Percentiles rank a stretch among this genome's conserved stretches.
Conservation (phyloP, 805 yeast species). For the Spathaspora sp. region DNA sequence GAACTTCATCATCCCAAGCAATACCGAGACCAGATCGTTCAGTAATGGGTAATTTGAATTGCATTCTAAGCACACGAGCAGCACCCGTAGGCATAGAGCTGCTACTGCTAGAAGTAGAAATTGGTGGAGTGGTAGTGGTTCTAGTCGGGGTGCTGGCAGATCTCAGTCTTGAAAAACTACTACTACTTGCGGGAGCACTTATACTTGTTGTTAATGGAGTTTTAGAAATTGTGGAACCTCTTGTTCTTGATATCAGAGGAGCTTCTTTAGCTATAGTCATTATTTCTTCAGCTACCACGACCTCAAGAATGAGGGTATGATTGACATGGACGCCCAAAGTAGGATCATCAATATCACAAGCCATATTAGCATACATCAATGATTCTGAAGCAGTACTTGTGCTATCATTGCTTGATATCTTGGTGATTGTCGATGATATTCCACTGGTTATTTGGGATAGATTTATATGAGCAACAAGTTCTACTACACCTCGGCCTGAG, state of each 20-base stretch:
- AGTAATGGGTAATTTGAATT: slow-evolving; percentile 75
- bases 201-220: background rate
- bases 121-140: slow-evolving; percentile 11
- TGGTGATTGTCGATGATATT: slow-evolving; percentile 34
- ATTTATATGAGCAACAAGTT: slow-evolving; percentile 68
- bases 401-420: slow-evolving; percentile 15
- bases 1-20: slow-evolving; percentile 99
- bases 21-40: slow-evolving; percentile 95
- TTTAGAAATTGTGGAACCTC: background rate
- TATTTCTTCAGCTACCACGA: slow-evolving; percentile 91
- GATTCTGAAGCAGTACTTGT: background rate
- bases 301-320: slow-evolving; percentile 78
- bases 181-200: background rate
- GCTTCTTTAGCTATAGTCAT: slow-evolving; percentile 34
- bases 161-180: background rate
- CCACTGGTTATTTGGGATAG: slow-evolving; percentile 59
- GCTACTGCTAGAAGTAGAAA: slow-evolving; percentile 1
- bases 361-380: slow-evolving; percentile 42
- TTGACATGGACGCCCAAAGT: slow-evolving; percentile 70
- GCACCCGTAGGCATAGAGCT: slow-evolving; percentile 88
- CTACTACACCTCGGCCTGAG: slow-evolving; percentile 71
- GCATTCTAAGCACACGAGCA: slow-evolving; percentile 93
- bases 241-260: background rate
- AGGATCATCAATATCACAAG: slow-evolving; percentile 83
- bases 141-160: slow-evolving; percentile 14